Conservation (phyloP, 148 eudicot species). For the Rhododendron simsii region DNA sequence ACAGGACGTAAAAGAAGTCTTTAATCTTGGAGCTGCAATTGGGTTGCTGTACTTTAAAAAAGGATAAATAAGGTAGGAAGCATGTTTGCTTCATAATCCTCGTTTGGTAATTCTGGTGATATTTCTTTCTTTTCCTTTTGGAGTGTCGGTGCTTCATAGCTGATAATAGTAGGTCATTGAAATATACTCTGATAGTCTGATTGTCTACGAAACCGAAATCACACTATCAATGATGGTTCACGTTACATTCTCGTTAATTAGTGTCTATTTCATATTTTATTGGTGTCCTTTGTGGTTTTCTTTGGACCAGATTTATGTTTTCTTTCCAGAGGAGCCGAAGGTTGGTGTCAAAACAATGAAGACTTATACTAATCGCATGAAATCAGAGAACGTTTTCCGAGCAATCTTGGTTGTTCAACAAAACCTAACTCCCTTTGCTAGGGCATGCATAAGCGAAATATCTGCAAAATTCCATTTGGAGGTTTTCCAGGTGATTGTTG, state of each 20-base stretch:
- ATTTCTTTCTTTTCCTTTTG: neutral
- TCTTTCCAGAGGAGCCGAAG: constrained; percentile 76
- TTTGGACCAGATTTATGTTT: constrained; percentile 58
- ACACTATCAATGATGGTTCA: neutral
- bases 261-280: neutral
- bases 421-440: constrained; percentile 78
- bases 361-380: constrained; percentile 72
- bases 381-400: constrained; percentile 64
- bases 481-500: constrained; percentile 65
- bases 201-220: neutral
- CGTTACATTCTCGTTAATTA: neutral
- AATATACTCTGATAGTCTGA: neutral
- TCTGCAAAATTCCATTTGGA: constrained; percentile 71
- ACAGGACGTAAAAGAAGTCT: neutral
- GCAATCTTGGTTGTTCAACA: constrained; percentile 80
- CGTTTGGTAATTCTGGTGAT: neutral
- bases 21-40: neutral
- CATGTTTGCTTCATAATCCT: neutral
- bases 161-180: neutral
- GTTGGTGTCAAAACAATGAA: constrained; percentile 93
- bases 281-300: neutral
- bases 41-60: neutral
- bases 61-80: neutral
- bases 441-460: constrained; percentile 65
- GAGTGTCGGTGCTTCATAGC: too few species aligned